Evolutionary conservation across 2,329 filamentous ascomycete genomes (phyloP), one percentile per base, ranked within the genome.

Genomic region (Aspergillus tubingensis): DNA sequence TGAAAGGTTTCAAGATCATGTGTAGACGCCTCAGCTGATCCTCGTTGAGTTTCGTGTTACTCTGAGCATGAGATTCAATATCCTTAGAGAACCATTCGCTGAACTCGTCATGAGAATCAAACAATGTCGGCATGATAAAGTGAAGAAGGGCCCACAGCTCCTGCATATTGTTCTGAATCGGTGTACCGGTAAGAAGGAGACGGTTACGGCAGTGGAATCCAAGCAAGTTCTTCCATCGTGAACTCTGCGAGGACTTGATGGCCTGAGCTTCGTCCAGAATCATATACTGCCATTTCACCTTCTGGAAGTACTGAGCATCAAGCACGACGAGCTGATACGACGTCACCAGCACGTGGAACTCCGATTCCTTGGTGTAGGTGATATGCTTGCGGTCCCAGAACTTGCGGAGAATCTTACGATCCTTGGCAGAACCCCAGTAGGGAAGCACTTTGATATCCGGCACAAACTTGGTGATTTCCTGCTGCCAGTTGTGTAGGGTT

Each of bases 261-360:
- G 95, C 95, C 75, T 99, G 95, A 1, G 95, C 95, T 78, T 99
- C 95, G 70, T 99, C 95, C 43, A 99, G 86, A 76, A 99, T 97
- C 95, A 99, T 99, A 81, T 99, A 98, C 79, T 98, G 95, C 95
- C 95, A 99, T 70, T 91, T 91, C 84, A 99, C 95, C 82, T 98
- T 98, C 79, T 97, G 94, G 81, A 99, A 98, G 77, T 99, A 99
- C 62, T 92, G 89, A 1, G 96, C 91, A 74, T 99, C 95, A 25
- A 93, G 91, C 19, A 99, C 95, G 25, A 99, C 95, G 39, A 99
- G 84, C 77, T 99, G 95, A 76, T 99, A 99, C 0, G 94, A 98
- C 0, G 95, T 99, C 51, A 99, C 88, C 54, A 97, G 86, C 55
- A 99, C 93, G 73, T 99, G 95, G 81, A 99, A 98, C 13, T 92